These are phyloP conservation scores for Giardia duodenalis DNA, from an alignment of 208 protist genomes.

Conservation along the genomic window DNA sequence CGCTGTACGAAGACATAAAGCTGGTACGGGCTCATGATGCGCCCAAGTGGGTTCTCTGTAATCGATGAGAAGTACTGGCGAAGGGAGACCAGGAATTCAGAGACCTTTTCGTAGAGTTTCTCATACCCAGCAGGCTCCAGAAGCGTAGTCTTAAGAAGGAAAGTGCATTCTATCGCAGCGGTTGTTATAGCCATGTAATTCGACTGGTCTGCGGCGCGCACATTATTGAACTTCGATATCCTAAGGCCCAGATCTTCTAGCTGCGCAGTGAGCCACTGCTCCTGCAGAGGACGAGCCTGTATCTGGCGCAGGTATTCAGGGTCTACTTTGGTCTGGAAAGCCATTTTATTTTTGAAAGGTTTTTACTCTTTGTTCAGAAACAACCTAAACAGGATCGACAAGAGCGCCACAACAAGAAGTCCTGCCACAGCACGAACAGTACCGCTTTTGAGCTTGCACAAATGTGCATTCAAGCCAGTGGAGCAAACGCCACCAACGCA, in stretches of 20 bases:
- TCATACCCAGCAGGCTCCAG: neutral
- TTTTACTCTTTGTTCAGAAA: too few species aligned
- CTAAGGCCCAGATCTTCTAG: neutral
- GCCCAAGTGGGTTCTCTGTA: neutral
- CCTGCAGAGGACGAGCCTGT: neutral
- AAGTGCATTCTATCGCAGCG: neutral
- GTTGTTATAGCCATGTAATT: conserved; percentile 2
- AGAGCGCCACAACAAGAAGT: too few species aligned
- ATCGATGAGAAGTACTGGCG: neutral
- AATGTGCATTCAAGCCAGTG: too few species aligned
- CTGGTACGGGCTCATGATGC: neutral
- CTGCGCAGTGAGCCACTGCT: neutral
- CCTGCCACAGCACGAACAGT: too few species aligned
- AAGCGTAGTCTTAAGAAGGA: neutral
- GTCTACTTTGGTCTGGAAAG: neutral
- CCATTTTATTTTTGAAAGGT: too few species aligned
- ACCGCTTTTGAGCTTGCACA: too few species aligned
- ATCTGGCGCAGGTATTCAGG: conserved; percentile 1
- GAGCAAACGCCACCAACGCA: too few species aligned
- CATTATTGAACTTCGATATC: neutral
- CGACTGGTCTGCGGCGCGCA: neutral
- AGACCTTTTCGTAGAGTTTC: neutral
- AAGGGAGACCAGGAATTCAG: neutral
- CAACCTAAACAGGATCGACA: too few species aligned
- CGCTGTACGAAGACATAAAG: neutral